phyloP scores from a whole-genome alignment of 208 protist genomes.

The Acanthamoeba royreba region DNA sequence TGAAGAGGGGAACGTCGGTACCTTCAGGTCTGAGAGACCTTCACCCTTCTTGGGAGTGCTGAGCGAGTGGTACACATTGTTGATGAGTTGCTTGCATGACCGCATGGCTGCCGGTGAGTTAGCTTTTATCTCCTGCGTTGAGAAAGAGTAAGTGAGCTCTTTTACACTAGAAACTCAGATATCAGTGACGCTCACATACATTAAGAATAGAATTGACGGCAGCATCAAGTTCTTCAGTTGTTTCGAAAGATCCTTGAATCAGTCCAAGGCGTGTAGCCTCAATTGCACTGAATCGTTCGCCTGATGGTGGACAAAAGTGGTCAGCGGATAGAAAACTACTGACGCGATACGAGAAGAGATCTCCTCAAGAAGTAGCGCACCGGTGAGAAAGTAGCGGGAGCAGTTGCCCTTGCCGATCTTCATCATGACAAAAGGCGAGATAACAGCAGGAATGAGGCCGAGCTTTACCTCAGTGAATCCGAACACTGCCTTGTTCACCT shows the following conservation, averaged over 20 bases:
- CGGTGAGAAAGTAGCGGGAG: conserved; percentile 52
- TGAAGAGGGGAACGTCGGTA: too few relatives aligned
- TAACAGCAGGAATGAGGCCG: conserved; percentile 57
- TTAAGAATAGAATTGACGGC: not conserved
- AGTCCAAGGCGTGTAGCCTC: conserved; percentile 45
- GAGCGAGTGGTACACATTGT: not conserved
- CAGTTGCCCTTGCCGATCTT: conserved; percentile 45
- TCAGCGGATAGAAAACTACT: too few relatives aligned
- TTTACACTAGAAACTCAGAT: too few relatives aligned
- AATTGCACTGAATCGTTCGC: conserved; percentile 36
- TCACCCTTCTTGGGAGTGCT: not conserved
- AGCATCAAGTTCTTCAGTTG: not conserved
- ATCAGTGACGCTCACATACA: not conserved
- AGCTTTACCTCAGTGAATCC: conserved; percentile 63
- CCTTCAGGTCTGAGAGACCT: not conserved
- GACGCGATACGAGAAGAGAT: too few relatives aligned
- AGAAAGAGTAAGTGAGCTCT: not conserved
- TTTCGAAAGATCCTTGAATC: conserved; percentile 37
- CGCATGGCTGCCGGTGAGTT: conserved; percentile 36
- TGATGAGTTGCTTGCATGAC: conserved; percentile 29
- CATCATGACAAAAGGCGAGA: conserved; percentile 63
- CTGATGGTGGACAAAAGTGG: not conserved
- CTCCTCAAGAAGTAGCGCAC: not conserved
- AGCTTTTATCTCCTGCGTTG: conserved; percentile 7
- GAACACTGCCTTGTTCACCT: conserved; percentile 46